These are phyloP conservation scores for Penicillium pancosmium DNA, from an alignment of 495 filamentous ascomycete genomes.

Conservation along the genomic window DNA sequence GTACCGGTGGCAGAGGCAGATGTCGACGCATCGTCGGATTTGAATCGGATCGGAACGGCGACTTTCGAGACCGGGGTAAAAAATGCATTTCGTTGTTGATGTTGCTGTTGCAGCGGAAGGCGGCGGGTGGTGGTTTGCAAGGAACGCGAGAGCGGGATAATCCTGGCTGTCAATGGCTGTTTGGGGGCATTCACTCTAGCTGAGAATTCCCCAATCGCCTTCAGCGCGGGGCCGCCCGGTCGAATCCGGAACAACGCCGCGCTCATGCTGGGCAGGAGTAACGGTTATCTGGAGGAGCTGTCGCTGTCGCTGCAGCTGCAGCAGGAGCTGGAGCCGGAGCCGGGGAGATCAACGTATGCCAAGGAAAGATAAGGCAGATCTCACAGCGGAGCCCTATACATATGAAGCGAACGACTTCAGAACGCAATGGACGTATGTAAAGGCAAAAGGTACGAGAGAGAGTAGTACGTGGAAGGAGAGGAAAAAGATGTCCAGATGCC, in stretches of 20 bases:
- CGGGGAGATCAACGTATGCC: conserved; percentile 20
- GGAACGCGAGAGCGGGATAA: conserved; percentile 21
- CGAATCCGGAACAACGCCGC: conserved; percentile 43
- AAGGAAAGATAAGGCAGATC: conserved; percentile 17
- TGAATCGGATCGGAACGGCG: conserved; percentile 27
- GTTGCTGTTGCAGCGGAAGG: conserved; percentile 25
- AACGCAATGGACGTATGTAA: conserved; percentile 11
- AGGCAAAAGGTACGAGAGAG: not conserved
- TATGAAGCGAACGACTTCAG: conserved; percentile 9
- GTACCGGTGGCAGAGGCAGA: not conserved
- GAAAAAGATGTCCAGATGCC: not conserved
- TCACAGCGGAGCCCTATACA: conserved; percentile 11
- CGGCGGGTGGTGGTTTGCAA: conserved; percentile 26
- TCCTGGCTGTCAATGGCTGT: conserved; percentile 9
- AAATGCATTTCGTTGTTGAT: conserved; percentile 13
- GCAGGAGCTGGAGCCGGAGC: not conserved
- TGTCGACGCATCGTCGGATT: conserved; percentile 27
- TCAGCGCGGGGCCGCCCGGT: conserved; percentile 35
- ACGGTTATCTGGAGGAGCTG: not conserved
- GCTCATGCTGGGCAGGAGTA: conserved; percentile 35
- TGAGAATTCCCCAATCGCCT: conserved; percentile 34
- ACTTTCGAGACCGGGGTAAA: conserved; percentile 17
- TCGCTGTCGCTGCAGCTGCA: too few relatives aligned
- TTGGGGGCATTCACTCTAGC: conserved; percentile 25
- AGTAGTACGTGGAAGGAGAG: not conserved